phyloP scores from a whole-genome alignment of 2,329 filamentous ascomycete species.

The Pseudogymnoascus sp. region DNA sequence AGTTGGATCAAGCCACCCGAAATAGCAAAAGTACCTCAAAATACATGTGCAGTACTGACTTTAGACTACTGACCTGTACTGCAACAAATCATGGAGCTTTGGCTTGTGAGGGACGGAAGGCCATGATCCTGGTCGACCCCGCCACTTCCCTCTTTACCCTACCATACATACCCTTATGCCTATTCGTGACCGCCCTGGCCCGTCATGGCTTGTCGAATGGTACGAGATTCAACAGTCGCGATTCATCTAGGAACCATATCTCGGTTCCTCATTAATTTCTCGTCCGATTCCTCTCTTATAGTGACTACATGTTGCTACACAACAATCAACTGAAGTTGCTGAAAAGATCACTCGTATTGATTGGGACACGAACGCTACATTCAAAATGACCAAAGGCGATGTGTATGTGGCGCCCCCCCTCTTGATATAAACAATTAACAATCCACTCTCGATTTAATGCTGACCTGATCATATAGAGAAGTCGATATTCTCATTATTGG shows the following conservation, averaged over 20 bases:
- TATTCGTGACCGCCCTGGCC: background rate
- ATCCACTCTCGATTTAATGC: background rate
- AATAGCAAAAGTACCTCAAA: background rate
- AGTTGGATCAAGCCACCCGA: background rate
- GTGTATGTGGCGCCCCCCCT: conserved; percentile 10
- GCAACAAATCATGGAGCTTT: background rate
- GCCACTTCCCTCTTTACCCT: conserved; percentile 1
- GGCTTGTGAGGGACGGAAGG: background rate
- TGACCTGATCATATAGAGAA: conserved; percentile 43
- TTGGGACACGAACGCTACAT: conserved; percentile 2
- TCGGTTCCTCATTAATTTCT: background rate
- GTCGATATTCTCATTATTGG: conserved; percentile 98
- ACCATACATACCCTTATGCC: background rate
- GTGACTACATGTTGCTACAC: background rate
- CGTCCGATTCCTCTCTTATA: background rate
- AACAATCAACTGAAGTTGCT: background rate
- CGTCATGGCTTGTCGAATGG: background rate
- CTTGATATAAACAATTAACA: conserved; percentile 4
- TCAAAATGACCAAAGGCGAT: conserved; percentile 12
- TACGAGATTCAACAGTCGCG: conserved; percentile 7
- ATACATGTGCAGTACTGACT: conserved; percentile 6
- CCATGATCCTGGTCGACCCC: conserved; percentile 4
- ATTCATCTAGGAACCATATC: conserved; percentile 8
- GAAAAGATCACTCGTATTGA: background rate
- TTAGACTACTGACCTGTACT: background rate